Evolutionary conservation across 192 early-diverging fungal species (phyloP).

Genomic region (Backusella tarrabulga): DNA sequence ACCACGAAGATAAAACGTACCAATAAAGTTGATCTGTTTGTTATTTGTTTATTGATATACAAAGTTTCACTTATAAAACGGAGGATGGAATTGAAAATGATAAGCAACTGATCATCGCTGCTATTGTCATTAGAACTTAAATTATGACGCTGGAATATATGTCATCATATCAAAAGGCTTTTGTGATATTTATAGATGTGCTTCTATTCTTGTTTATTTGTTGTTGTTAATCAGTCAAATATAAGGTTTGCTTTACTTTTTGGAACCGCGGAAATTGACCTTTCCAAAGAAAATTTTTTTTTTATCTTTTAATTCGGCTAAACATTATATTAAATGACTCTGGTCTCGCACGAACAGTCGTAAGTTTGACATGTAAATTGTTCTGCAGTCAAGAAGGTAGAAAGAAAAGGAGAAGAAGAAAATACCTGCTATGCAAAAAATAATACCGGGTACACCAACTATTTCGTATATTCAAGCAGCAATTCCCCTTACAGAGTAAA

Average conservation of each 20-base stretch:
- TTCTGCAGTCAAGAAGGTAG: background rate
- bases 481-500: background rate
- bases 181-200: background rate
- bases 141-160: background rate
- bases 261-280: background rate
- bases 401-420: background rate
- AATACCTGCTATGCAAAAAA: background rate
- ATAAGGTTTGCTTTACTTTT: background rate
- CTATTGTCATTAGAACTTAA: background rate
- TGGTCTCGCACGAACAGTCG: background rate
- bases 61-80: background rate
- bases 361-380: conserved; percentile 6
- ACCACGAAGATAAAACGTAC: background rate
- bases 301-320: background rate
- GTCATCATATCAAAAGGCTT: too few relatives aligned
- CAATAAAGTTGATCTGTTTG: background rate
- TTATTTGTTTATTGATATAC: background rate
- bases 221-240: background rate
- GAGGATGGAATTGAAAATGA: background rate
- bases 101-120: background rate
- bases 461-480: background rate
- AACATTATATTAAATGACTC: background rate
- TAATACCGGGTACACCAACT: background rate
- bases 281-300: background rate
- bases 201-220: background rate